Base-by-base conservation (phyloP, 2,329 filamentous ascomycete species). In the Penicillium sp. region DNA sequence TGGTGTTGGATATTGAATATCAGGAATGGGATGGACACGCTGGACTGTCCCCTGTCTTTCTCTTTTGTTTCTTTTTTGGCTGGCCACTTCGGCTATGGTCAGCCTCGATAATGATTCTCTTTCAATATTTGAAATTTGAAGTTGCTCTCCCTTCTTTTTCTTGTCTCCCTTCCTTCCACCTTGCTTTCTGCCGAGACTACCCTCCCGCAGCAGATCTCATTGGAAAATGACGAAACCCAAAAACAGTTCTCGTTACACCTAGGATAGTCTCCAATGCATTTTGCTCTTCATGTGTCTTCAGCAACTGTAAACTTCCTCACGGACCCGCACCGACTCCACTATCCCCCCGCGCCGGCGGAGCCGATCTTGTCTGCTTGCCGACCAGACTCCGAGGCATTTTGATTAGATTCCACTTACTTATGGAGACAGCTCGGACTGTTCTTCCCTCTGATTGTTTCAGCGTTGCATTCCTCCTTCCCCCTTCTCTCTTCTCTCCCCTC, bases 1-100 rank as follows among this genome's bases (percentile, higher is more conserved):
- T n/a, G n/a, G n/a, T n/a, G n/a, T n/a, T n/a, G n/a, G n/a, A n/a
- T n/a, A n/a, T n/a, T n/a, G n/a, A n/a, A n/a, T n/a, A n/a, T n/a
- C n/a, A n/a, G n/a, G n/a, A n/a, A n/a, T n/a, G n/a, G n/a, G n/a
- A n/a, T n/a, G n/a, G n/a, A n/a, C n/a, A n/a, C n/a, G n/a, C n/a
- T 33, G 50, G 40, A 34, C 31, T 46, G 31, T 24, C 19, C 47
- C n/a, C 34, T 3, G 14, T 45, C 5, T 16, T 31, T 18, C 26
- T n/a, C 16, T 47, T 28, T 43, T 16, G 3, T 51, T 14, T 29
- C 24, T 23, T 21, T 31, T 24, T n/a, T n/a, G 18, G 26, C 47
- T 48, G 49, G 56, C 52, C 56, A 62, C 55, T 60, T 54, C 54
- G 11, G 52, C 50, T n/a, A 60, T 61, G 60, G 54, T 51, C 53